Conservation (phyloP, 306 rosid genomes). For the Trichosanthes cucumerina region DNA sequence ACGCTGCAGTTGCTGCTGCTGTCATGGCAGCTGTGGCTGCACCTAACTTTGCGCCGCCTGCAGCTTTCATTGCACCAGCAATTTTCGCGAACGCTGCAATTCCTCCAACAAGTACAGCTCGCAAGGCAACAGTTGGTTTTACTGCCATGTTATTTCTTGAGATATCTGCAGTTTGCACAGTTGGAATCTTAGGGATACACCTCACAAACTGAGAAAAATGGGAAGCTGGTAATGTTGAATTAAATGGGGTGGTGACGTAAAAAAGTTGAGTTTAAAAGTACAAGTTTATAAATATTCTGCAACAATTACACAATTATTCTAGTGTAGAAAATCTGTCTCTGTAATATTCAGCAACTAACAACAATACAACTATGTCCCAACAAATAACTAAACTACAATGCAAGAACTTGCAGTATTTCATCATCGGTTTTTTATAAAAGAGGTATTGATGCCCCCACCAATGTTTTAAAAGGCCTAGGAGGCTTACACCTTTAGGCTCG, state of each 20-base stretch:
- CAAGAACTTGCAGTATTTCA: neutral
- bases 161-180: neutral
- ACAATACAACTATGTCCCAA: neutral
- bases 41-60: conserved; percentile 72
- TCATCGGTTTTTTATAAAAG: neutral
- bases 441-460: neutral
- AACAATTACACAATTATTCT: neutral
- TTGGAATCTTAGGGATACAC: neutral
- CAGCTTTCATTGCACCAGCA: conserved; percentile 72
- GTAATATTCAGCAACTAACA: neutral
- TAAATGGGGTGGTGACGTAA: neutral
- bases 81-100: conserved; percentile 78
- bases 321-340: neutral
- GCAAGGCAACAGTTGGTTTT: conserved; percentile 77
- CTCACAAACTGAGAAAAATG: neutral
- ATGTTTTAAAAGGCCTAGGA: too few relatives aligned
- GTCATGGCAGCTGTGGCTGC: conserved; percentile 75
- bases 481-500: too few relatives aligned
- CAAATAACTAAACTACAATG: neutral
- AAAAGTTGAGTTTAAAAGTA: neutral
- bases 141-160: conserved; percentile 29
- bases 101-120: conserved; percentile 81
- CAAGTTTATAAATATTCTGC: neutral
- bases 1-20: conserved; percentile 76
- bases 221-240: neutral